Evolutionary conservation across 2,329 filamentous ascomycete genomes (phyloP).

Genomic region (Talaromyces funiculosus): DNA sequence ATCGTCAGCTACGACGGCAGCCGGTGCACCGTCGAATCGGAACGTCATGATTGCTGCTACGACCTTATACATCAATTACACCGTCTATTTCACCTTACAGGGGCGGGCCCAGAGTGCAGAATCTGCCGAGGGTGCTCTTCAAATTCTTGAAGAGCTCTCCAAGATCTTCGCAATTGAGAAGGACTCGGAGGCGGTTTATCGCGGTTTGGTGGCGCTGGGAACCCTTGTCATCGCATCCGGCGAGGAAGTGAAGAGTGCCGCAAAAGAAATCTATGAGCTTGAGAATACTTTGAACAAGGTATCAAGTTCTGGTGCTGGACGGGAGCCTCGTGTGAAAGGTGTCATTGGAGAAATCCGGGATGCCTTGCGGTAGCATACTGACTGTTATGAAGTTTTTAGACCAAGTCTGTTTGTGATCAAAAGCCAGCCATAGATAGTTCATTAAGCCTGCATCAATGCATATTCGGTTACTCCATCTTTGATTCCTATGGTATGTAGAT

Average conservation of each 20-base stretch:
- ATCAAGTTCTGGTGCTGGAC: constrained; percentile 45
- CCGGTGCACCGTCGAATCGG: constrained; percentile 55
- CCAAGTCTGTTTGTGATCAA: background rate
- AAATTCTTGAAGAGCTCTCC: constrained; percentile 57
- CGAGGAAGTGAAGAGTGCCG: constrained; percentile 53
- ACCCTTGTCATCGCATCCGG: constrained; percentile 61
- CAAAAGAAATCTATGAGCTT: constrained; percentile 53
- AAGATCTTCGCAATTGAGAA: constrained; percentile 60
- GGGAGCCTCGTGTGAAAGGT: constrained; percentile 56
- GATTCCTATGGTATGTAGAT: background rate
- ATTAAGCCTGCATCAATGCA: constrained; percentile 1
- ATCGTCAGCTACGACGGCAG: constrained; percentile 54
- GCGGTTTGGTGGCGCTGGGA: constrained; percentile 74
- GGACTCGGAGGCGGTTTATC: constrained; percentile 78
- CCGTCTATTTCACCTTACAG: constrained; percentile 61
- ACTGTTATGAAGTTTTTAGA: background rate
- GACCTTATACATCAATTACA: constrained; percentile 78
- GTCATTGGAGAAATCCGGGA: constrained; percentile 54
- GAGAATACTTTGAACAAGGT: constrained; percentile 43
- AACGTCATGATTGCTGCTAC: constrained; percentile 78
- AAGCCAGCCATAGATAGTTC: constrained; percentile 5
- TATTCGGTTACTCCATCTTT: background rate
- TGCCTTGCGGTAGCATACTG: constrained; percentile 29
- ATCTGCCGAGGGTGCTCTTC: constrained; percentile 45
- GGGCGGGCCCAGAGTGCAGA: constrained; percentile 32